A percentile compares a stretch with the other conserved stretches of the same genome.
Conservation (phyloP, 2,329 filamentous ascomycete genomes). For the Chaetomium sp. region DNA sequence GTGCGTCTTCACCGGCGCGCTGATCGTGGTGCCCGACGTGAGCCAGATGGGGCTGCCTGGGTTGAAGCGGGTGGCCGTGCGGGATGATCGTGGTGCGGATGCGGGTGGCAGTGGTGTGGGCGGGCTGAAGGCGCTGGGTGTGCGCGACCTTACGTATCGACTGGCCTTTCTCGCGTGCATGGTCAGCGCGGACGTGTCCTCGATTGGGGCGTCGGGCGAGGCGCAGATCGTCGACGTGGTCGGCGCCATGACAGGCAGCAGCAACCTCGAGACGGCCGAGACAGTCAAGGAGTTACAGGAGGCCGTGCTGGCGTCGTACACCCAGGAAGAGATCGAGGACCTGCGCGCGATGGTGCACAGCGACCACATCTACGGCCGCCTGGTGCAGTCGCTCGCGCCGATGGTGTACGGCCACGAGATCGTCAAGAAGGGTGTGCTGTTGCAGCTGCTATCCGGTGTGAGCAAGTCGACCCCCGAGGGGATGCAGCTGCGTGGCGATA, state of each 20-base stretch:
- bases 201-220: conserved; percentile 66
- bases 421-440: conserved; percentile 90
- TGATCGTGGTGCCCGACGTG: conserved; percentile 95
- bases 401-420: conserved; percentile 97
- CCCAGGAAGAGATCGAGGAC: conserved; percentile 81
- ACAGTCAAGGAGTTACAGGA: conserved; percentile 82
- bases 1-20: conserved; percentile 91
- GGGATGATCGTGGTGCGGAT: conserved; percentile 77
- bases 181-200: conserved; percentile 82
- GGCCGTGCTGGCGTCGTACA: conserved; percentile 79
- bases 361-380: conserved; percentile 86
- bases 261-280: conserved; percentile 59
- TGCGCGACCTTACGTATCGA: conserved; percentile 89
- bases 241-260: conserved; percentile 70
- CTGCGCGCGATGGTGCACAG: conserved; percentile 89
- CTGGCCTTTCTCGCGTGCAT: conserved; percentile 97
- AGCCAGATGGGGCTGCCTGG: conserved; percentile 91
- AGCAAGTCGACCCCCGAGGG: conserved; percentile 87
- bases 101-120: conserved; percentile 78
- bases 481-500: conserved; percentile 92
- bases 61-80: conserved; percentile 70
- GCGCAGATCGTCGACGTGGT: conserved; percentile 80
- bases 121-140: conserved; percentile 86
- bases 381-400: conserved; percentile 90
- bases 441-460: conserved; percentile 95